Evolutionary conservation across 1,284 basidiomycete genomes (phyloP).

Genomic region (Boletus hoseneyae): DNA sequence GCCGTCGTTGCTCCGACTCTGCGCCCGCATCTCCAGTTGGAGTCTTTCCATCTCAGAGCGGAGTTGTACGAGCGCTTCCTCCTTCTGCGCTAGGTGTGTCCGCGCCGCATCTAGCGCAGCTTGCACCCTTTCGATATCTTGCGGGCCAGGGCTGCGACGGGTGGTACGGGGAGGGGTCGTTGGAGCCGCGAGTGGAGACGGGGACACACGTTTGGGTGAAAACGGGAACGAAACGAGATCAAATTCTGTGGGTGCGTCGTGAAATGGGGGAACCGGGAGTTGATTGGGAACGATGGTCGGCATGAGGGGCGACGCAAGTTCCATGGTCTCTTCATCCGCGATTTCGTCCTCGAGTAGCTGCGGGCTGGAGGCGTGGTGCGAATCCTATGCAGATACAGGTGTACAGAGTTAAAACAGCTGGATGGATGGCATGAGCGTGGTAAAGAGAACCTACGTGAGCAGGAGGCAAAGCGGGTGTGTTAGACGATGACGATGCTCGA

Average conservation of each 20-base stretch:
- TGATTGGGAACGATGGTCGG: slow-evolving; percentile 29
- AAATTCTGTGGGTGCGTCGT: slow-evolving; percentile 8
- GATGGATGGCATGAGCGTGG: no score
- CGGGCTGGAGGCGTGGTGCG: slow-evolving; percentile 6
- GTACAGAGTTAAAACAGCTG: background rate
- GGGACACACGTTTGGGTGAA: slow-evolving; percentile 22
- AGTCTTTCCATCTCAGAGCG: slow-evolving; percentile 21
- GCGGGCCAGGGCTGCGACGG: slow-evolving; percentile 5
- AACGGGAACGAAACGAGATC: slow-evolving; percentile 25
- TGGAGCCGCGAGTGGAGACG: slow-evolving; percentile 4
- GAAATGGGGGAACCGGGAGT: background rate
- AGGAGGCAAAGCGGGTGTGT: background rate
- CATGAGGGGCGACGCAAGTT: slow-evolving; percentile 54
- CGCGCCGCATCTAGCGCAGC: slow-evolving; percentile 19
- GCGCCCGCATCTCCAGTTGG: slow-evolving; percentile 6
- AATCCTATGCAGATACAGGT: slow-evolving; percentile 14
- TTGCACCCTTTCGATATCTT: slow-evolving; percentile 20
- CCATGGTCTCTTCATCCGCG: slow-evolving; percentile 50
- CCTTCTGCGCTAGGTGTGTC: slow-evolving; percentile 20
- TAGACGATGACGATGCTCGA: background rate
- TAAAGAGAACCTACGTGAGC: slow-evolving; percentile 9
- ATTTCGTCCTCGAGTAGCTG: slow-evolving; percentile 25
- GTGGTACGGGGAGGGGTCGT: background rate
- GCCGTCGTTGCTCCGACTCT: background rate
- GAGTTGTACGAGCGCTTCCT: slow-evolving; percentile 21